Conservation (phyloP, 495 filamentous ascomycete species). For the Podospora sp. region DNA sequence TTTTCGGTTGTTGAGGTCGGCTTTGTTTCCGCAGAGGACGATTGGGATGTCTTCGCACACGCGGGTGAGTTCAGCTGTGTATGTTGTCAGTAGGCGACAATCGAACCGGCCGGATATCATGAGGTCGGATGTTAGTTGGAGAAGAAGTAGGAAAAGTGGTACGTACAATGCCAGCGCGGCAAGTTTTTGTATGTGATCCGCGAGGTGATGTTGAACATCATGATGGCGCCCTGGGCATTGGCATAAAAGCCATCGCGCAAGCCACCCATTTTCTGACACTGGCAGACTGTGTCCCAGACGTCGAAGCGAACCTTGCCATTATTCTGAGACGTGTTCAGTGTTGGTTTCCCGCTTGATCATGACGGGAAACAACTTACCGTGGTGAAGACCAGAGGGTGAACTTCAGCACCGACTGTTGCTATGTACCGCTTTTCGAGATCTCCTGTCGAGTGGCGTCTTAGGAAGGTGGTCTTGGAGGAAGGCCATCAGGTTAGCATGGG, state of each 20-base stretch:
- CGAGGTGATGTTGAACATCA: constrained; percentile 99
- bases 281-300: constrained; percentile 99
- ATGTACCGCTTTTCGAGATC: no score
- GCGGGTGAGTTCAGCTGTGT: constrained; percentile 98
- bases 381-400: no score
- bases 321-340: no score
- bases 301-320: constrained; percentile 78
- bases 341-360: no score
- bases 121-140: no score
- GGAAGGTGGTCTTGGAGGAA: no score
- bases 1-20: constrained; percentile 99
- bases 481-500: no score
- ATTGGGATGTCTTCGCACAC: constrained; percentile 99
- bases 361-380: no score
- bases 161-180: constrained; percentile 99
- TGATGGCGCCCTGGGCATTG: constrained; percentile 99
- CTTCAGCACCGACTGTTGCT: no score
- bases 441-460: no score
- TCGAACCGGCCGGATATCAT: background rate
- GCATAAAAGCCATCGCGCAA: constrained; percentile 99
- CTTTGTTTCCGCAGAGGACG: constrained; percentile 98
- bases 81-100: constrained; percentile 25
- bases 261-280: constrained; percentile 99
- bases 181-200: constrained; percentile 99
- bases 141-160: no score